phyloP scores from a whole-genome alignment of 768 basidiomycete species.

The Cystofilobasidium bisporidii region DNA sequence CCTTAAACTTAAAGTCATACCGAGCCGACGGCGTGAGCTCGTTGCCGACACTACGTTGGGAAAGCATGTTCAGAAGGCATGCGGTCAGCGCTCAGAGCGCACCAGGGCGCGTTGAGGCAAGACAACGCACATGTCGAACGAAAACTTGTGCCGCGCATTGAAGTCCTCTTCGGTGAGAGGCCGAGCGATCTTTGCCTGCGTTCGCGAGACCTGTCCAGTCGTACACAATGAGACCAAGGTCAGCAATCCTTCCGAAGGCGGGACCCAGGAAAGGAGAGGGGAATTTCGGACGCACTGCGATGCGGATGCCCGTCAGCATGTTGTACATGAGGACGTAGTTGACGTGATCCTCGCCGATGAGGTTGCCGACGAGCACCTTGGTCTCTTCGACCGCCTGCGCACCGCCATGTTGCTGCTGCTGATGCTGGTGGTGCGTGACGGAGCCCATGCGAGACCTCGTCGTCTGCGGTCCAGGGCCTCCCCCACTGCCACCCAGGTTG shows the following conservation, averaged over 20 bases:
- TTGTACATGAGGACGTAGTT: conserved; percentile 99
- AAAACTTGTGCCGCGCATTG: conserved; percentile 79
- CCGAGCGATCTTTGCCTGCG: conserved; percentile 87
- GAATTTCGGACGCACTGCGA: conserved; percentile 80
- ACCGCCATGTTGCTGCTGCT: conserved; percentile 31
- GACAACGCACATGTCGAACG: conserved; percentile 68
- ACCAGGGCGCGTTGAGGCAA: neutral
- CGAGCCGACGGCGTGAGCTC: conserved; percentile 88
- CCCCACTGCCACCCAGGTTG: conserved; percentile 35
- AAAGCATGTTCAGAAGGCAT: conserved; percentile 14
- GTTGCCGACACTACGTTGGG: conserved; percentile 65
- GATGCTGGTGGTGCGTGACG: conserved; percentile 31
- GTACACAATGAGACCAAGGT: neutral
- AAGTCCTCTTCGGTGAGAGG: conserved; percentile 80
- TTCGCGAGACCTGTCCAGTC: conserved; percentile 67
- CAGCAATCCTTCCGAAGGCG: too few relatives aligned
- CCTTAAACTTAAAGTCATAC: conserved; percentile 99
- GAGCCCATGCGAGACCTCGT: conserved; percentile 46
- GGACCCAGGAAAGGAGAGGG: conserved; percentile 23
- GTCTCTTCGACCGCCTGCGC: conserved; percentile 44
- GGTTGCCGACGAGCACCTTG: conserved; percentile 72
- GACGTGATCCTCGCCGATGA: conserved; percentile 96
- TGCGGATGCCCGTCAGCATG: conserved; percentile 97
- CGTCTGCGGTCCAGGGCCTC: conserved; percentile 42
- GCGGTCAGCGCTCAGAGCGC: neutral